Conservation (phyloP, 2,329 filamentous ascomycete species). For the Elsinoe arachidis region DNA sequence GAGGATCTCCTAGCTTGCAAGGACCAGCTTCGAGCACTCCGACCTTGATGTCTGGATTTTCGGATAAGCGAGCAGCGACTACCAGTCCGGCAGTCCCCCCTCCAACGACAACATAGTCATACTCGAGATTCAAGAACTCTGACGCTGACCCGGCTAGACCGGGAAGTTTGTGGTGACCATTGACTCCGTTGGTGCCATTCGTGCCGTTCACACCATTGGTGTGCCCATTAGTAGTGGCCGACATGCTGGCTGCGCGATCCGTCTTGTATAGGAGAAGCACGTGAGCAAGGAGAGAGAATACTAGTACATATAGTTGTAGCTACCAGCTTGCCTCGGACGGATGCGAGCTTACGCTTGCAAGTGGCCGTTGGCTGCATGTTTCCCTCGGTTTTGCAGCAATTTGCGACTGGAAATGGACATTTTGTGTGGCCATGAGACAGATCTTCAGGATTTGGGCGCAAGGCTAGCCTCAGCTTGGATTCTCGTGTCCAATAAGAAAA, state of each 20-base stretch:
- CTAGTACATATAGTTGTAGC: neutral
- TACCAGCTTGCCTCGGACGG: neutral
- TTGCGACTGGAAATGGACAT: neutral
- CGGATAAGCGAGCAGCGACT: constrained; percentile 18
- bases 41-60: constrained; percentile 16
- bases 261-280: neutral
- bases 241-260: neutral
- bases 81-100: constrained; percentile 18
- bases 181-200: neutral
- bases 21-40: constrained; percentile 18
- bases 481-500: neutral
- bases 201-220: neutral
- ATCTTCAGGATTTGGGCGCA: neutral
- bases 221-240: neutral
- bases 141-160: constrained; percentile 5
- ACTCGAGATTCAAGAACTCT: constrained; percentile 1
- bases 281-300: neutral
- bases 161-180: constrained; percentile 1
- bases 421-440: neutral
- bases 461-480: neutral
- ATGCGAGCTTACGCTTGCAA: neutral
- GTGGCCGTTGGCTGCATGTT: neutral
- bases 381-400: neutral
- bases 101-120: constrained; percentile 18
- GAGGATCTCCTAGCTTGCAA: constrained; percentile 18